Evolutionary conservation across 805 yeast genomes (phyloP).

Genomic region (Blastobotrys americana): DNA sequence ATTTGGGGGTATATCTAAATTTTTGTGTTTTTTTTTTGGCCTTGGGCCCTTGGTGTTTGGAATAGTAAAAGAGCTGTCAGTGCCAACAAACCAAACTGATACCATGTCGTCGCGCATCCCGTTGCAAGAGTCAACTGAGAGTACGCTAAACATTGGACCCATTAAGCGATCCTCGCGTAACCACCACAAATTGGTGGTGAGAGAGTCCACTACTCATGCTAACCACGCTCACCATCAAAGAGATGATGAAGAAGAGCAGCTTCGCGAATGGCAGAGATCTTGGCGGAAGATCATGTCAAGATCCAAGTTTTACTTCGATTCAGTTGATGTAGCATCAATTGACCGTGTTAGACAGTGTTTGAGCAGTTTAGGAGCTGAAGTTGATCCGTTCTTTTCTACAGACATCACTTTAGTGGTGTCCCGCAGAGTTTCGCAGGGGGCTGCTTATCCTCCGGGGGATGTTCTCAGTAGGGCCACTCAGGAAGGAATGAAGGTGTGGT

Average conservation of each 20-base stretch:
- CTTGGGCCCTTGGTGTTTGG: too few species aligned
- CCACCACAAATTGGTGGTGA: background rate
- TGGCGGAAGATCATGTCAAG: conserved; percentile 58
- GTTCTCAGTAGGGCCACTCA: conserved; percentile 56
- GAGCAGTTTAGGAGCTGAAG: conserved; percentile 32
- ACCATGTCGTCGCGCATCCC: conserved; percentile 11
- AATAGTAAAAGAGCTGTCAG: too few species aligned
- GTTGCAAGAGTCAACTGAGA: conserved; percentile 8
- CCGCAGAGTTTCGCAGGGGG: conserved; percentile 43
- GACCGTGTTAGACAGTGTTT: conserved; percentile 26
- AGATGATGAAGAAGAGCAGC: conserved; percentile 8
- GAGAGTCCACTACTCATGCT: background rate
- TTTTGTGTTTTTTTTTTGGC: too few species aligned
- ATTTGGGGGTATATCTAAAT: too few species aligned
- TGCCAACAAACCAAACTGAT: too few species aligned
- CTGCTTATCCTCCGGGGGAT: conserved; percentile 41
- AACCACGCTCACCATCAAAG: background rate
- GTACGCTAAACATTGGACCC: conserved; percentile 4
- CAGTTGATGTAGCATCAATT: conserved; percentile 28
- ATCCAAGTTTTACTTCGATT: conserved; percentile 56
- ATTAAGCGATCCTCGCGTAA: conserved; percentile 3
- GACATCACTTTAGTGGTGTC: conserved; percentile 74
- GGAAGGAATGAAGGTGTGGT: conserved; percentile 75
- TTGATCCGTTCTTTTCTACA: conserved; percentile 52
- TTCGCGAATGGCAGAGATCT: conserved; percentile 49